These are phyloP conservation scores for Intubia oerlemansii DNA, from an alignment of 2,329 filamentous ascomycete species.

Conservation along the genomic window DNA sequence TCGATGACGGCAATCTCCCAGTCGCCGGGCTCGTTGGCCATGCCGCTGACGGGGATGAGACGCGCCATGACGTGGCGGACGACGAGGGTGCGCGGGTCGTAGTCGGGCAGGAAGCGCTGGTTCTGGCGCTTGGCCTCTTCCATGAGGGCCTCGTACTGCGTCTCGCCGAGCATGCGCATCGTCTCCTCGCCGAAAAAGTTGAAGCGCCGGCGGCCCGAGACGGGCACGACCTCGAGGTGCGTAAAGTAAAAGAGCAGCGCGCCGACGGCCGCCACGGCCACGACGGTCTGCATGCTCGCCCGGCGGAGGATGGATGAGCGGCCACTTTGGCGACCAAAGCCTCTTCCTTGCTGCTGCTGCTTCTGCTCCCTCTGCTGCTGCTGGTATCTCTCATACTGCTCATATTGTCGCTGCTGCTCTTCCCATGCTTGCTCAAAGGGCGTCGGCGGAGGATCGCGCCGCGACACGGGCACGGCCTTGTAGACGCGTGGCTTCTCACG, in stretches of 20 bases:
- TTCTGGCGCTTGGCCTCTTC: conserved; percentile 28
- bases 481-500: too few species aligned
- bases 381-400: too few species aligned
- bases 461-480: too few species aligned
- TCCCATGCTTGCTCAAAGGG: too few species aligned
- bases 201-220: conserved; percentile 52
- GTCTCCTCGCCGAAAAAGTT: conserved; percentile 38
- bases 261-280: conserved; percentile 18
- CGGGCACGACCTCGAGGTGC: conserved; percentile 52
- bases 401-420: too few species aligned
- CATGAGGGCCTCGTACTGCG: conserved; percentile 35
- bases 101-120: conserved; percentile 32
- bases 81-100: conserved; percentile 31
- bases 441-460: too few species aligned
- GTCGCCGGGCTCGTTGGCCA: conserved; percentile 23
- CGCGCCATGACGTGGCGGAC: conserved; percentile 44
- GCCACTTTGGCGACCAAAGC: too few species aligned
- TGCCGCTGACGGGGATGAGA: conserved; percentile 44
- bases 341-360: background rate
- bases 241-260: conserved; percentile 39
- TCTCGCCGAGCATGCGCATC: conserved; percentile 29
- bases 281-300: conserved; percentile 18
- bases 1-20: conserved; percentile 64
- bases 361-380: conserved; percentile 1
- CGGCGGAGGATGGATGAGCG: too few species aligned